Evolutionary conservation across 1,284 basidiomycete species (phyloP).

Genomic region (Melampsora abietis-canadensis): DNA sequence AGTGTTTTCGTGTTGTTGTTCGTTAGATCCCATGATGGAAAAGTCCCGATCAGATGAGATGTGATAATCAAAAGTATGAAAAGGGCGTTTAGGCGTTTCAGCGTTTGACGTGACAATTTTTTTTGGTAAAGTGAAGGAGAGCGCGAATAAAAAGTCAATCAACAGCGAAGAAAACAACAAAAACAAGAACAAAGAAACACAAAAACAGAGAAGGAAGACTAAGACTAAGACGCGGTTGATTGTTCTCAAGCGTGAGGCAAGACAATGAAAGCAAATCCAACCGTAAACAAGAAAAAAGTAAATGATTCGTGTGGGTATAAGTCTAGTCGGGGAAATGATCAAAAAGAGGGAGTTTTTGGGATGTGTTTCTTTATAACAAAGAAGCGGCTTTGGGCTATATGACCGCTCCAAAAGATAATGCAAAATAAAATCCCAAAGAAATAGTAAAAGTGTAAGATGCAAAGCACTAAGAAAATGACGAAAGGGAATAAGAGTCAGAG

Average conservation of each 20-base stretch:
- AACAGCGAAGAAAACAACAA: not conserved
- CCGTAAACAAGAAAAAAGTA: conserved; percentile 5
- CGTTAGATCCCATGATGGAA: conserved; percentile 31
- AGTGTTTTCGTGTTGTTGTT: conserved; percentile 30
- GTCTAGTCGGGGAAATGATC: not conserved
- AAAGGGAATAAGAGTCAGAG: not conserved
- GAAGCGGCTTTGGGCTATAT: not conserved
- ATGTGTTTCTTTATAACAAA: not conserved
- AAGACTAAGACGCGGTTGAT: not conserved
- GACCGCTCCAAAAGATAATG: not conserved
- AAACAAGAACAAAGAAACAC: conserved; percentile 8
- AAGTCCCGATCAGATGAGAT: not conserved
- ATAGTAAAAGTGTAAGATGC: not conserved
- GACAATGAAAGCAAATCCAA: not conserved
- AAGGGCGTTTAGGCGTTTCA: not conserved
- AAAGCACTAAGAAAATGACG: conserved; percentile 4
- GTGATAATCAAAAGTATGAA: not conserved
- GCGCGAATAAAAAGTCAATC: not conserved
- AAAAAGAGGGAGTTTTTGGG: not conserved
- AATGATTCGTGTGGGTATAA: not conserved
- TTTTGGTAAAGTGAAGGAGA: not conserved
- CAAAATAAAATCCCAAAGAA: not conserved
- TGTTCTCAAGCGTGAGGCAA: not conserved
- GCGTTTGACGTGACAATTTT: conserved; percentile 2
- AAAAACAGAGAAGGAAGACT: not conserved